Conservation (phyloP, 78 protist species). For the Dictyostelium brefeldianum region DNA sequence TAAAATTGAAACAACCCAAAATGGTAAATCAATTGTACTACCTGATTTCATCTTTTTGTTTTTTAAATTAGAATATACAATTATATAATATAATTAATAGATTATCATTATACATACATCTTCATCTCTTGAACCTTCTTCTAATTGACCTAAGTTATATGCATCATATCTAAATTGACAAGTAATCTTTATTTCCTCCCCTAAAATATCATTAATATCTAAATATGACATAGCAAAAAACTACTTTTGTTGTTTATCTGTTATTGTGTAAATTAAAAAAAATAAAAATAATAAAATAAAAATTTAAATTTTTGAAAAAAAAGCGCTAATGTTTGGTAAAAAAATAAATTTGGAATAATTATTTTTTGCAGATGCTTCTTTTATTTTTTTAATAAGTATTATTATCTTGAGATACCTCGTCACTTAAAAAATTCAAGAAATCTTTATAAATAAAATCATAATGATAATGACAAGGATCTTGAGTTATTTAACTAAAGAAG, state of each 20-base stretch:
- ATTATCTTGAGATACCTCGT: too few relatives aligned
- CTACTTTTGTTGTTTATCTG: not conserved
- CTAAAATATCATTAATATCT: constrained; percentile 52
- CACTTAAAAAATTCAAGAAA: too few relatives aligned
- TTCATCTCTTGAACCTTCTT: constrained; percentile 8
- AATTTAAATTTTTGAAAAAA: too few relatives aligned
- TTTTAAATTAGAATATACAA: too few relatives aligned
- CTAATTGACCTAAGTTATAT: constrained; percentile 57
- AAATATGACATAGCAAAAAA: constrained; percentile 25
- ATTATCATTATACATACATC: constrained; percentile 23
- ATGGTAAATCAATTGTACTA: constrained; percentile 41
- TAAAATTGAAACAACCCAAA: constrained; percentile 32
- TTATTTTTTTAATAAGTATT: too few relatives aligned
- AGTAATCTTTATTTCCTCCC: constrained; percentile 51
- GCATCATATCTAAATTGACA: constrained; percentile 36
- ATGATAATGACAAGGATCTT: too few relatives aligned
- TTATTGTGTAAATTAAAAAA: not conserved
- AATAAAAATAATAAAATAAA: too few relatives aligned
- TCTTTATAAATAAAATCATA: too few relatives aligned
- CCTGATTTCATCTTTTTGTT: constrained; percentile 26
- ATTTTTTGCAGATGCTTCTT: too few relatives aligned
- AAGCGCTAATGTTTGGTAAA: too few relatives aligned
- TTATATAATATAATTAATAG: not conserved
- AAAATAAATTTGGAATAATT: too few relatives aligned
- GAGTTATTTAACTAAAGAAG: too few relatives aligned